Evolutionary conservation across 257 asterid genomes (phyloP), one percentile per base, ranked within the genome.

Genomic region (Primulina huaijiensis): DNA sequence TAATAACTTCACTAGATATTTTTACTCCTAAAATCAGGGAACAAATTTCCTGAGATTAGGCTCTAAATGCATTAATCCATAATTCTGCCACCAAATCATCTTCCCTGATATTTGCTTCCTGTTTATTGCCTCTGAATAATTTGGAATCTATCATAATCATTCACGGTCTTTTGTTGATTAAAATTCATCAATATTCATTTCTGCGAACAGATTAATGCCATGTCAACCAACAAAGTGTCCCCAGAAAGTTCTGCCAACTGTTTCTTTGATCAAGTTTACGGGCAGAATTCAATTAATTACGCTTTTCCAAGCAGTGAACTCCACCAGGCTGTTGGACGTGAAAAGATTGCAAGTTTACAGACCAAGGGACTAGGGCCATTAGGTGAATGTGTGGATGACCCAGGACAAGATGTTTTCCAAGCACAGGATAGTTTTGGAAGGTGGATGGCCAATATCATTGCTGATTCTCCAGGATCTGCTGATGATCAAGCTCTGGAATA

Each of bases 371-470:
- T 58, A 52, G 50, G 20, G 38, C 65, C 83, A 58, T 71, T 74
- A 50, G 77, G 72, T 62, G 82, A 64, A 61, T 77, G 69, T 71
- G 83, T 72, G 66, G 75, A 73, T 75, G 71, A 73, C 68, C 70
- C 61, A 74, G 77, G 68, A 67, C 56, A 78, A 68, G 87, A 83
- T 59, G 74, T 82, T 71, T 75, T 84, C 78, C 90, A 81, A 76
- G 70, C 88, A 35, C 89, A 89, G 71, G 92, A 84, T 79, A 79
- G 87, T 84, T 89, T 89, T 73, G 97, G 95, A 70, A 74, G 76
- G 82, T 86, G 92, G 90, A 76, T 84, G 52, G 80, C 83, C 59
- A 72, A 76, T 73, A 67, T 75, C 31, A 80, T 84, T 66, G 82
- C 79, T 71, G 90, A 83, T 74, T 82, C 95, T 73, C 87, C 93